Conservation (phyloP, 768 basidiomycete genomes). For the Lactifluus subvellereus region DNA sequence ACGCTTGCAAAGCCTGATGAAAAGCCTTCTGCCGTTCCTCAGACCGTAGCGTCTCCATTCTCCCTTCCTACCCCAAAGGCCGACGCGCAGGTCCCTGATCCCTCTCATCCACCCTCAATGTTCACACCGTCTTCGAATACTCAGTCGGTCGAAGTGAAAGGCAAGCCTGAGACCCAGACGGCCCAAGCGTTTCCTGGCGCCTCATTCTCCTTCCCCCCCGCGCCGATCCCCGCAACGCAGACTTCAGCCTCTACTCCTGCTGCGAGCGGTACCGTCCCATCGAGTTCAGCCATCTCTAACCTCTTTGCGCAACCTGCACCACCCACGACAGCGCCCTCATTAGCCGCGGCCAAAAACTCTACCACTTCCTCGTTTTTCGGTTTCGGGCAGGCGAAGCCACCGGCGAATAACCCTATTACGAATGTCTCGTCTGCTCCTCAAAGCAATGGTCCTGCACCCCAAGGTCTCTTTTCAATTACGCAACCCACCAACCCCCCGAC, state of each 20-base stretch:
- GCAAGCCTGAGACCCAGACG: slow-evolving; percentile 11
- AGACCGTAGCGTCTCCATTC: neutral
- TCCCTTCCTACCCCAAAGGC: slow-evolving; percentile 3
- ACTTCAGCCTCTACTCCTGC: slow-evolving; percentile 1
- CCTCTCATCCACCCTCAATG: neutral
- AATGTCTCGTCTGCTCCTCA: slow-evolving; percentile 10
- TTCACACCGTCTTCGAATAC: neutral
- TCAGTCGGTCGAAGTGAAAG: neutral
- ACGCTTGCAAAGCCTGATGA: slow-evolving; percentile 12
- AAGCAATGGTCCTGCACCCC: slow-evolving; percentile 3
- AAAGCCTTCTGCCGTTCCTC: slow-evolving; percentile 1
- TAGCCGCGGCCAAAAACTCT: neutral
- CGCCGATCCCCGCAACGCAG: neutral
- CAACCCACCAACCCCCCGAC: slow-evolving; percentile 2
- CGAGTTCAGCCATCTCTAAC: slow-evolving; percentile 27
- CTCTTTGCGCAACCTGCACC: slow-evolving; percentile 28
- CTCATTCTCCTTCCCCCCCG: slow-evolving; percentile 17
- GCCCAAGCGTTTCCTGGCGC: neutral
- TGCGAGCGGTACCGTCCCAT: slow-evolving; percentile 8
- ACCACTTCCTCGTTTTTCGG: slow-evolving; percentile 5
- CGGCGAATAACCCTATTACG: slow-evolving; percentile 18
- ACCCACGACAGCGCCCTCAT: neutral
- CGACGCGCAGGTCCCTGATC: neutral
- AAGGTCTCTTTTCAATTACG: slow-evolving; percentile 3
- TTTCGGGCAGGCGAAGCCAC: slow-evolving; percentile 9